These are phyloP conservation scores for Aspergillus puulaauensis DNA, from an alignment of 2,329 filamentous ascomycete genomes.

Conservation along the genomic window DNA sequence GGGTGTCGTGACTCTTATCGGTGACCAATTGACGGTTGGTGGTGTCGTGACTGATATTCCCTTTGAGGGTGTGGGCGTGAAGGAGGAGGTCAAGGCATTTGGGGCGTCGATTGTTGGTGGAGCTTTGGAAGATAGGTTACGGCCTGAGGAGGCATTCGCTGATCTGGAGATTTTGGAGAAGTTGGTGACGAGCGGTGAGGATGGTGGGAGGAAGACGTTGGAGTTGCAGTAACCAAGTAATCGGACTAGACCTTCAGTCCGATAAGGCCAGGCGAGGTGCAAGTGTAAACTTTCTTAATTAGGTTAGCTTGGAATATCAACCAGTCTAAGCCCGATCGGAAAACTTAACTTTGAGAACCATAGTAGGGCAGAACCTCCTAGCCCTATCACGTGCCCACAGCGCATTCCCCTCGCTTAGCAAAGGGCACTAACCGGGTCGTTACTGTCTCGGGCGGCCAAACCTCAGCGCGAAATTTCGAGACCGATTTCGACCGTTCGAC, in stretches of 20 bases:
- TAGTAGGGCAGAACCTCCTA: not conserved
- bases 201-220: slow-evolving; percentile 26
- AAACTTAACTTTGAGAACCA: not conserved
- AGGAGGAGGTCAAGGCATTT: slow-evolving; percentile 54
- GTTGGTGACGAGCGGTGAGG: slow-evolving; percentile 35
- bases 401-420: slow-evolving; percentile 27
- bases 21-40: slow-evolving; percentile 36
- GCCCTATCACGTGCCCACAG: slow-evolving; percentile 9
- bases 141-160: slow-evolving; percentile 52
- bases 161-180: slow-evolving; percentile 51
- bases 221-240: slow-evolving; percentile 21
- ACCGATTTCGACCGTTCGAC: slow-evolving; percentile 42
- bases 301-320: not conserved
- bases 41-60: slow-evolving; percentile 42
- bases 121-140: slow-evolving; percentile 43
- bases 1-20: slow-evolving; percentile 48
- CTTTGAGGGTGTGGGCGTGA: slow-evolving; percentile 52
- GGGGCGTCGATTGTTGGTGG: slow-evolving; percentile 48
- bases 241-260: not conserved
- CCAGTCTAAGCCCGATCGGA: not conserved
- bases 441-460: slow-evolving; percentile 28
- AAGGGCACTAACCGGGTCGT: slow-evolving; percentile 30
- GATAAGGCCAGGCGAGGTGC: not conserved
- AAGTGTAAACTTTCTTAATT: not conserved
- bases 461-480: slow-evolving; percentile 41